phyloP scores from a whole-genome alignment of 345 rosid species.

The Hirschfeldia incana region DNA sequence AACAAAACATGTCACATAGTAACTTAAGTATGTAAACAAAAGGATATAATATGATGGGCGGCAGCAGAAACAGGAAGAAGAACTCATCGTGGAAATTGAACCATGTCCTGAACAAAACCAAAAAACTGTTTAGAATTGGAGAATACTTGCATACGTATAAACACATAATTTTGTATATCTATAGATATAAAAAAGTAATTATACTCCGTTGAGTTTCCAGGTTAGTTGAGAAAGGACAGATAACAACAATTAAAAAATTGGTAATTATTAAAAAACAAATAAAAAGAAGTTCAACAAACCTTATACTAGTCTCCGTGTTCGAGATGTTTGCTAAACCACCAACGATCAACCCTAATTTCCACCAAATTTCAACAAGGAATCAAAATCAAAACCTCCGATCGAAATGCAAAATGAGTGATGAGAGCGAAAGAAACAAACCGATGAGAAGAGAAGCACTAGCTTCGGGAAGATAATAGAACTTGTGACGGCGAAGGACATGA shows the following conservation, averaged over 20 bases:
- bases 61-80: slow-evolving; percentile 90
- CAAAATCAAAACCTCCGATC: not conserved
- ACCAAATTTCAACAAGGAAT: not conserved
- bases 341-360: not conserved
- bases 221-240: slow-evolving; percentile 18
- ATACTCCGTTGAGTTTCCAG: not conserved
- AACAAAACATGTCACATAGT: not conserved
- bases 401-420: slow-evolving; percentile 13
- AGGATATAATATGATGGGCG: slow-evolving; percentile 99
- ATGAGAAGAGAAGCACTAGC: slow-evolving; percentile 99
- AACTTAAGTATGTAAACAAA: slow-evolving; percentile 13
- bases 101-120: slow-evolving; percentile 57
- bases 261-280: not conserved
- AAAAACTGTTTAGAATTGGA: not conserved
- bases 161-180: not conserved
- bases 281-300: not conserved
- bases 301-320: not conserved
- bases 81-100: slow-evolving; percentile 98
- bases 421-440: slow-evolving; percentile 45
- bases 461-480: slow-evolving; percentile 93
- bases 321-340: not conserved
- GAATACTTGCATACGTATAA: not conserved
- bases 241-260: slow-evolving; percentile 26
- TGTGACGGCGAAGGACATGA: slow-evolving; percentile 95
- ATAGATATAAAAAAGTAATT: not conserved